Evolutionary conservation across 75 land plant genomes (phyloP).

Genomic region (Selaginella tamariscina): DNA sequence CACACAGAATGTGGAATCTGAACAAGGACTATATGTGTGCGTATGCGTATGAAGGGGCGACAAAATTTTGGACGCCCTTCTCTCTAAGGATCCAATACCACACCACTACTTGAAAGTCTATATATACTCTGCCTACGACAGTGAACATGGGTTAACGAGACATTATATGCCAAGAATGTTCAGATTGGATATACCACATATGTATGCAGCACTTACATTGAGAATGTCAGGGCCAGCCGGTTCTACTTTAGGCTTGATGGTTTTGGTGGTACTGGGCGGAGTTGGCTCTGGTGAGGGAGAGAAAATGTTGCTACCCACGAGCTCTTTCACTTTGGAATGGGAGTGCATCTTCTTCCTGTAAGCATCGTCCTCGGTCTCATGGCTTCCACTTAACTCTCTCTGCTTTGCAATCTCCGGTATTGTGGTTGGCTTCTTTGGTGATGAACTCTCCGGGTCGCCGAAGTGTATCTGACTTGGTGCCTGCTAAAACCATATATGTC

Average conservation of each 20-base stretch:
- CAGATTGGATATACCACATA: too few species aligned
- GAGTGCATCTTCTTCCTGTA: slow-evolving; percentile 39
- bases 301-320: slow-evolving; percentile 82
- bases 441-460: slow-evolving; percentile 45
- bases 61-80: too few species aligned
- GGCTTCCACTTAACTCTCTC: slow-evolving; percentile 72
- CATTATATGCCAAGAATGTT: neutral
- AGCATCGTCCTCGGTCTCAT: slow-evolving; percentile 29
- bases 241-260: slow-evolving; percentile 25
- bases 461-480: slow-evolving; percentile 76
- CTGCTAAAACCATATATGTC: slow-evolving; percentile 43
- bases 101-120: neutral
- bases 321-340: slow-evolving; percentile 62
- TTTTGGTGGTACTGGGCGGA: slow-evolving; percentile 14
- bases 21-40: too few species aligned
- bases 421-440: slow-evolving; percentile 74
- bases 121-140: neutral
- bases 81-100: too few species aligned
- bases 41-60: too few species aligned
- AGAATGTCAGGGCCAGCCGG: neutral
- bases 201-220: too few species aligned
- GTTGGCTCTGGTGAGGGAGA: slow-evolving; percentile 47
- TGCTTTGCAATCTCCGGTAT: slow-evolving; percentile 86
- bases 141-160: neutral
- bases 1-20: too few species aligned